Conservation (phyloP, 148 eudicot genomes). For the Silene uniflora region DNA sequence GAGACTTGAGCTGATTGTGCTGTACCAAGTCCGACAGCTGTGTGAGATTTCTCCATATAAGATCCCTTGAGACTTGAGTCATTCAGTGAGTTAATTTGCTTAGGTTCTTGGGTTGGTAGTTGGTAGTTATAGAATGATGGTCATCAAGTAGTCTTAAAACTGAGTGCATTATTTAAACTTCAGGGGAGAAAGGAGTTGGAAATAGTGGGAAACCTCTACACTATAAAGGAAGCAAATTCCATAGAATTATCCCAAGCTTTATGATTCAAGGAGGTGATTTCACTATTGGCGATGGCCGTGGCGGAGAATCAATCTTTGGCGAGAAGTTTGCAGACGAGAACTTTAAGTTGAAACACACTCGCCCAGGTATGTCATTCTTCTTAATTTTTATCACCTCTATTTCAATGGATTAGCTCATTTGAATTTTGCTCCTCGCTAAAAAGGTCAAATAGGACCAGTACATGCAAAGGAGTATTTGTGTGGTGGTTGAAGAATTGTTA, state of each 20-base stretch:
- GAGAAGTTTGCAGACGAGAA: conserved; percentile 88
- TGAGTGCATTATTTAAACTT: conserved; percentile 10
- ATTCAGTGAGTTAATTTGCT: too few relatives aligned
- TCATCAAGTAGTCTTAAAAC: neutral
- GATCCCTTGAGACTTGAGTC: too few relatives aligned
- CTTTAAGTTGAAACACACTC: conserved; percentile 78
- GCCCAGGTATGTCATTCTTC: conserved; percentile 52
- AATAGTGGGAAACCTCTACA: conserved; percentile 67
- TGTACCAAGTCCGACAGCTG: too few relatives aligned
- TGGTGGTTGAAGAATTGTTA: neutral
- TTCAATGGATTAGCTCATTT: neutral
- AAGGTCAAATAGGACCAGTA: neutral
- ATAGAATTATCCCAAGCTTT: conserved; percentile 73
- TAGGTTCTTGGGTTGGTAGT: neutral
- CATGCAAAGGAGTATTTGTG: neutral
- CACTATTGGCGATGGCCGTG: conserved; percentile 88
- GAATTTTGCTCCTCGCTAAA: neutral
- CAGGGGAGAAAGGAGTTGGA: conserved; percentile 85
- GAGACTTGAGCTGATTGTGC: too few relatives aligned
- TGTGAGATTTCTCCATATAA: too few relatives aligned
- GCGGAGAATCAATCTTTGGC: conserved; percentile 96
- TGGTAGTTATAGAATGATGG: neutral
- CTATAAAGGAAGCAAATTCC: conserved; percentile 74
- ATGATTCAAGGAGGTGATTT: conserved; percentile 98
- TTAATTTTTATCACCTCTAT: neutral